phyloP scores from a whole-genome alignment of 352 stramenopile genomes.

The Phytophthora uliginosa region DNA sequence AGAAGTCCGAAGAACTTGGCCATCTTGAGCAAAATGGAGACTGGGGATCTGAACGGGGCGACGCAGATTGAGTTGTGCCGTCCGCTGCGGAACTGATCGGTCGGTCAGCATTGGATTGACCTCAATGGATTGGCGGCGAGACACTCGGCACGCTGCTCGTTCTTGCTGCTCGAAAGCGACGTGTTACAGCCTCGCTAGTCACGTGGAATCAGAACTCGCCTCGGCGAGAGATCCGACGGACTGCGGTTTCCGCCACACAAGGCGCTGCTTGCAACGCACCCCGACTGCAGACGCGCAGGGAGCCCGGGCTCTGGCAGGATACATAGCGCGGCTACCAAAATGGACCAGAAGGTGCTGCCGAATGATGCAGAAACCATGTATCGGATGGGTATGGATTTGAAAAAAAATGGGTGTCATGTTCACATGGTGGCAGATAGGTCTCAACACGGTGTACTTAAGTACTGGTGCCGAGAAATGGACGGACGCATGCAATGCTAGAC shows the following conservation, averaged over 20 bases:
- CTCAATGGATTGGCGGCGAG: slow-evolving; percentile 11
- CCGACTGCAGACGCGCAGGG: slow-evolving; percentile 22
- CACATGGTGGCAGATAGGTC: neutral
- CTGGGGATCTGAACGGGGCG: slow-evolving; percentile 25
- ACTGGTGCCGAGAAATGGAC: neutral
- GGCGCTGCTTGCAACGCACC: slow-evolving; percentile 6
- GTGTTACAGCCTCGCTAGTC: slow-evolving; percentile 28
- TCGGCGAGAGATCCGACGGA: neutral
- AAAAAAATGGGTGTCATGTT: slow-evolving; percentile 23
- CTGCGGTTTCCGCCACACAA: neutral
- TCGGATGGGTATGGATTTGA: slow-evolving; percentile 1
- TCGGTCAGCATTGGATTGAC: slow-evolving; percentile 12
- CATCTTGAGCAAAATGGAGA: slow-evolving; percentile 31
- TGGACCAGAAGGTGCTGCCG: slow-evolving; percentile 10
- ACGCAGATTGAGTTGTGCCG: slow-evolving; percentile 37
- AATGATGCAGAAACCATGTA: neutral
- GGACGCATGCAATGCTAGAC: slow-evolving; percentile 2
- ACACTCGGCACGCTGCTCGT: slow-evolving; percentile 8
- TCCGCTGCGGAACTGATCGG: neutral
- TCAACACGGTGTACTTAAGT: neutral
- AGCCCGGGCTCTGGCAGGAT: slow-evolving; percentile 32
- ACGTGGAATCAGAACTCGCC: slow-evolving; percentile 32
- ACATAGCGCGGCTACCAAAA: slow-evolving; percentile 33
- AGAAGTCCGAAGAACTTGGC: slow-evolving; percentile 34
- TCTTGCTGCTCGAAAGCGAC: slow-evolving; percentile 33